Evolutionary conservation across 441 rosid genomes (phyloP), one percentile per base, ranked within the genome.

Genomic region (Flueggea neowawraea): DNA sequence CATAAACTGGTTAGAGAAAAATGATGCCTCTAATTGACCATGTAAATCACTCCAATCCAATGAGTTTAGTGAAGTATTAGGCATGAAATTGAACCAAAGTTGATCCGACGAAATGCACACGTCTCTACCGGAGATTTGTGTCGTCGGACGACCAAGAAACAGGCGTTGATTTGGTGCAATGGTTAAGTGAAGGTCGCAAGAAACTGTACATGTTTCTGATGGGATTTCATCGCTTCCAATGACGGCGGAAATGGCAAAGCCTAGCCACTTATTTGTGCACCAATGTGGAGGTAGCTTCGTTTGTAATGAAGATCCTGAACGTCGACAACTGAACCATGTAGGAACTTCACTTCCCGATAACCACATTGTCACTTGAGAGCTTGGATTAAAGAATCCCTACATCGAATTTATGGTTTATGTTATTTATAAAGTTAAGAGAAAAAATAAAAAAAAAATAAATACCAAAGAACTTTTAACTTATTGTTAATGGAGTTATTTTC

Each of bases 301-400:
- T 17, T 54, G 49, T 47, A 67, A 16, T 16, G 70, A 67, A 13
- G 28, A 33, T 13, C 70, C 65, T 3, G 54, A n/a, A 2, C 65
- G 49, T 5, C 31, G 47, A 33, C 57, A 48, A 41, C 45, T 51
- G 55, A 69, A 69, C 73, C 73, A 62, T 11, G 45, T 55, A 0
- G 64, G 68, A 31, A 69, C 53, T 57, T 57, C 59, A 36, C 12
- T 63, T 62, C 73, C 68, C 6, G 60, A 60, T 51, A 69, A 63
- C 62, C 53, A 44, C 54, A 63, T 57, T 1, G 53, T 57, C 12
- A 69, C 45, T 33, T 58, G 57, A 32, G 68, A 52, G 53, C 50
- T 63, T 16, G 73, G 64, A 69, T 59, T 44, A 41, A 55, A 61
- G 36, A 68, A 39, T 12, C 73, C 64, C 68, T 69, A 60, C n/a